Evolutionary conservation across 495 filamentous ascomycete species (phyloP).

Genomic region (Chaetomium fimeti): DNA sequence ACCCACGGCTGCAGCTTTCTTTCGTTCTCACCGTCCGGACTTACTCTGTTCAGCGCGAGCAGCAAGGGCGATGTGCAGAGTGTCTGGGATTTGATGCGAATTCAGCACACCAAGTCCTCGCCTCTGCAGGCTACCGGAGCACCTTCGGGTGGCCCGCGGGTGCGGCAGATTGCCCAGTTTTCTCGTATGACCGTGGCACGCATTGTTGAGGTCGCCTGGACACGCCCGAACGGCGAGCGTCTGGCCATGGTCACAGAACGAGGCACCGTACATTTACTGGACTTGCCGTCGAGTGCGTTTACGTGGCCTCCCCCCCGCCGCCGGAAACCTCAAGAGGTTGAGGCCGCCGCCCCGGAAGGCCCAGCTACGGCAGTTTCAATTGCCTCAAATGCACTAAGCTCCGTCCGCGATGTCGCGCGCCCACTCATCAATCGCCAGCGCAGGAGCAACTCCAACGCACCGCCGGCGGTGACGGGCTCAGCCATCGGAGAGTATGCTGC

Average conservation of each 20-base stretch:
- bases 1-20: conserved; percentile 87
- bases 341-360: conserved; percentile 39
- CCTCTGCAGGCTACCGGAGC: conserved; percentile 45
- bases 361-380: conserved; percentile 52
- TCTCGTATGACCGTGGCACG: conserved; percentile 86
- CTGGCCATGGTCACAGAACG: conserved; percentile 84
- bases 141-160: conserved; percentile 45
- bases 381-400: conserved; percentile 62
- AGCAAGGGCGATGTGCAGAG: conserved; percentile 89
- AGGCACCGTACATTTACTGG: conserved; percentile 89
- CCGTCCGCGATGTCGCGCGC: conserved; percentile 58
- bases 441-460: conserved; percentile 47
- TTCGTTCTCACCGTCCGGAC: conserved; percentile 80
- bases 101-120: conserved; percentile 55
- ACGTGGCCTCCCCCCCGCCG: conserved; percentile 86
- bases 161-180: conserved; percentile 82
- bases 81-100: conserved; percentile 89
- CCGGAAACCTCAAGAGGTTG: conserved; percentile 45
- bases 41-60: conserved; percentile 83
- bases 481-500: conserved; percentile 67
- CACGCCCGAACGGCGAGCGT: conserved; percentile 72
- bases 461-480: conserved; percentile 46
- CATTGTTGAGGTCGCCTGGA: conserved; percentile 88
- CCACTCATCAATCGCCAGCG: conserved; percentile 51
- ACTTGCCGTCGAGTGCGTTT: conserved; percentile 77